Evolutionary conservation across 2,329 filamentous ascomycete species (phyloP).

Genomic region (Fusarium sp.): DNA sequence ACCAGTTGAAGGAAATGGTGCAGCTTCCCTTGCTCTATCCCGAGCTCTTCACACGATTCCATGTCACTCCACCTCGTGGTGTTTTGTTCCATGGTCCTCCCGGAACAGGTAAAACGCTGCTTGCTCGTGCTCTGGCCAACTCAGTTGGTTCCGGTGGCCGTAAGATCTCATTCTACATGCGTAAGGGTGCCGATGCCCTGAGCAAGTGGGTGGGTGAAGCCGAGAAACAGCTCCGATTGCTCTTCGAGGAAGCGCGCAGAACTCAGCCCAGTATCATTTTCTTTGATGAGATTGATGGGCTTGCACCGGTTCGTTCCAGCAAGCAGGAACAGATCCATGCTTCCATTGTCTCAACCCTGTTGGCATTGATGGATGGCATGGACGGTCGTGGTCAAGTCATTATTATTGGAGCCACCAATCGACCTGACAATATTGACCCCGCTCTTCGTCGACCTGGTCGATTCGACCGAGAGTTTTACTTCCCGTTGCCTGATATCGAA

Average conservation of each 20-base stretch:
- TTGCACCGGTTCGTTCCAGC: slow-evolving; percentile 94
- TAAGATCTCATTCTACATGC: slow-evolving; percentile 99
- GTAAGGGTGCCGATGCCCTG: slow-evolving; percentile 95
- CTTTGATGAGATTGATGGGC: slow-evolving; percentile 97
- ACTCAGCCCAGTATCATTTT: slow-evolving; percentile 99
- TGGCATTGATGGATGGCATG: slow-evolving; percentile 97
- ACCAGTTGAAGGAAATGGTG: slow-evolving; percentile 99
- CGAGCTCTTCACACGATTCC: slow-evolving; percentile 89
- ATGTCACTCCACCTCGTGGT: slow-evolving; percentile 92
- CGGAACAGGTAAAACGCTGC: slow-evolving; percentile 96
- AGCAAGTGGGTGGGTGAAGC: slow-evolving; percentile 99
- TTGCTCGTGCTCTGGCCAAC: slow-evolving; percentile 91
- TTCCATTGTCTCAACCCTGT: slow-evolving; percentile 93
- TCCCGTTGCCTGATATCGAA: slow-evolving; percentile 85
- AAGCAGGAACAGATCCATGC: slow-evolving; percentile 99
- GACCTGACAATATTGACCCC: slow-evolving; percentile 95
- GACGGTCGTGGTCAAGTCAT: slow-evolving; percentile 98
- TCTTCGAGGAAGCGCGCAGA: slow-evolving; percentile 95
- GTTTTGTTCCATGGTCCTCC: slow-evolving; percentile 97
- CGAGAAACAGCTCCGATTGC: slow-evolving; percentile 88
- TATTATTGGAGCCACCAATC: slow-evolving; percentile 98
- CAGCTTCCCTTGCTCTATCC: slow-evolving; percentile 93
- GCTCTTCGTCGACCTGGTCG: slow-evolving; percentile 92
- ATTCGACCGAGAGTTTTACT: slow-evolving; percentile 98
- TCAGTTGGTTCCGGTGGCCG: slow-evolving; percentile 87